These are phyloP conservation scores for Tilletiopsis washingtonensis DNA, from an alignment of 1,284 basidiomycete genomes.

Conservation along the genomic window DNA sequence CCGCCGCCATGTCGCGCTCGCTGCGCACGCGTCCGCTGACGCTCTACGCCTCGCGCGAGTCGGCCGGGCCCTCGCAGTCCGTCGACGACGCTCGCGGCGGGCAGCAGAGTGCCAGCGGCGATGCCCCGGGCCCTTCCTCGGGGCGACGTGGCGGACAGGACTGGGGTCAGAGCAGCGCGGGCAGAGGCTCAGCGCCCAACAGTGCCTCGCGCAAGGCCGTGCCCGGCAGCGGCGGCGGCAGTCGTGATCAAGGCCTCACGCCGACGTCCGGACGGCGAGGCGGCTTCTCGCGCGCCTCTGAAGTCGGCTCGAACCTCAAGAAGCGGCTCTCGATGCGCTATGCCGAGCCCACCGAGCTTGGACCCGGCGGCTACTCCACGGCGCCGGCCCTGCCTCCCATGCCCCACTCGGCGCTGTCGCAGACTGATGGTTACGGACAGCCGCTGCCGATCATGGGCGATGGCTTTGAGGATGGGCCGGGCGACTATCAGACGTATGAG, in stretches of 20 bases:
- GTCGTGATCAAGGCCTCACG: constrained; percentile 15
- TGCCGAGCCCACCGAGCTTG: constrained; percentile 34
- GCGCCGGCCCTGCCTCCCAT: constrained; percentile 11
- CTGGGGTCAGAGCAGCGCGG: not conserved
- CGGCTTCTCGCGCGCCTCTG: constrained; percentile 17
- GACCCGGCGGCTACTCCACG: constrained; percentile 27
- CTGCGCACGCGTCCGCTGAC: constrained; percentile 43
- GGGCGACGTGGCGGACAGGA: not conserved
- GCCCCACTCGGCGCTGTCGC: constrained; percentile 11
- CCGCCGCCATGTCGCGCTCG: constrained; percentile 36
- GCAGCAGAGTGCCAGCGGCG: not conserved
- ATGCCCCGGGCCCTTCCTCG: not conserved
- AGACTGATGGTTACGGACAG: constrained; percentile 1
- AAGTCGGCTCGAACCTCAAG: constrained; percentile 42
- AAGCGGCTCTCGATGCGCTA: constrained; percentile 46
- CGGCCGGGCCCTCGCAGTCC: constrained; percentile 6
- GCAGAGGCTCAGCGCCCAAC: not conserved
- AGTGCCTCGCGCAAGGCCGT: not conserved
- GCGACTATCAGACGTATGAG: not conserved
- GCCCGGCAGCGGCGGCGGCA: not conserved
- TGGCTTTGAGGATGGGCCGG: constrained; percentile 7
- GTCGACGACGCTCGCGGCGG: constrained; percentile 4
- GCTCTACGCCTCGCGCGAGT: constrained; percentile 20
- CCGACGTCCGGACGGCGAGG: constrained; percentile 9
- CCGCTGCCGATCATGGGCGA: constrained; percentile 12